phyloP scores from a whole-genome alignment of 805 yeast species.

The Schwanniomyces polymorphus region DNA sequence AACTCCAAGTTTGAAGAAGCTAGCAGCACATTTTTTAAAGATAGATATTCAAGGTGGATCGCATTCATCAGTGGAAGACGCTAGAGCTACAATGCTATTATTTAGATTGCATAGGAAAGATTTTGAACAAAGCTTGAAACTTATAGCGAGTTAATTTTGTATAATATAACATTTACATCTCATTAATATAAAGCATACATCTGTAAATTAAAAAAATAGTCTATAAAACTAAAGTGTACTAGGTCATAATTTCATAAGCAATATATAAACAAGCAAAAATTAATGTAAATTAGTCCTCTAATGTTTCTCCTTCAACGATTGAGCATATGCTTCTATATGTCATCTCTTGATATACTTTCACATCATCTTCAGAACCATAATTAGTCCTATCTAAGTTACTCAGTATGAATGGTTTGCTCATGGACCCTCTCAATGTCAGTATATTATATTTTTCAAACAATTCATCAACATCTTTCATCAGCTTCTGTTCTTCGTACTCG shows the following conservation, averaged over 20 bases:
- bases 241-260: not conserved
- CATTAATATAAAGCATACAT: not conserved
- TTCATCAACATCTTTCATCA: slow-evolving; percentile 11
- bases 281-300: slow-evolving; percentile 25
- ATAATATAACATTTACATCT: not conserved
- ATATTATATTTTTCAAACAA: slow-evolving; percentile 14
- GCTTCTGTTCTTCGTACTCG: slow-evolving; percentile 15
- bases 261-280: not conserved
- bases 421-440: slow-evolving; percentile 7
- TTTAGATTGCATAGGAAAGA: slow-evolving; percentile 62
- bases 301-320: slow-evolving; percentile 32
- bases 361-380: slow-evolving; percentile 14
- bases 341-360: slow-evolving; percentile 29
- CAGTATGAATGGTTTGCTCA: not conserved
- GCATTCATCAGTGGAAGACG: slow-evolving; percentile 91
- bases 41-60: slow-evolving; percentile 67
- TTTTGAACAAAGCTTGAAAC: slow-evolving; percentile 47
- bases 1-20: slow-evolving; percentile 70
- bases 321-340: slow-evolving; percentile 36
- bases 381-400: slow-evolving; percentile 1
- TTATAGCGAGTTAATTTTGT: not conserved
- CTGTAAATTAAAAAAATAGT: not conserved
- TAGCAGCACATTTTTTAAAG: slow-evolving; percentile 56
- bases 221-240: not conserved
- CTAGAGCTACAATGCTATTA: slow-evolving; percentile 82